Conservation (phyloP, 768 basidiomycete genomes). For the Coprinopsis sp. region DNA sequence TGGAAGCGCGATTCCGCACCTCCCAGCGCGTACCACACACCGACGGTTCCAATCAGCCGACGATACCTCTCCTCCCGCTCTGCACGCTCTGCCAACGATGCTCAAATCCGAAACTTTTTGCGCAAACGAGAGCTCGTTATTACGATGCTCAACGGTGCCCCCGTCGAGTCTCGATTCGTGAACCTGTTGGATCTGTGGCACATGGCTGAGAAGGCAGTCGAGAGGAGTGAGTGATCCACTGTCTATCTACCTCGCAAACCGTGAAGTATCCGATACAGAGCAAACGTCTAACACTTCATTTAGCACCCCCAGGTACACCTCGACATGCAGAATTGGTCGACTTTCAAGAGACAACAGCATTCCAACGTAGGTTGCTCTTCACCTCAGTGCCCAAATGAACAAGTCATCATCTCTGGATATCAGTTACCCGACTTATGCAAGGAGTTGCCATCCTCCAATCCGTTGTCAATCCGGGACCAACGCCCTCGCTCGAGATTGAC, state of each 20-base stretch:
- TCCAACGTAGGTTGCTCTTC: neutral
- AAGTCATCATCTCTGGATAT: neutral
- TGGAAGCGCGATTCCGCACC: too few species aligned
- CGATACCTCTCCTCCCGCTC: too few species aligned
- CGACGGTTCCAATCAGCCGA: too few species aligned
- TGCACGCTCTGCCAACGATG: too few species aligned
- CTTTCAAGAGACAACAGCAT: neutral
- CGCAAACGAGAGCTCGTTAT: neutral
- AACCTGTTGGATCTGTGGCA: conserved; percentile 19
- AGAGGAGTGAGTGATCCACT: conserved; percentile 11
- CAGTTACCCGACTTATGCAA: neutral
- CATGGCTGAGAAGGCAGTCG: conserved; percentile 15
- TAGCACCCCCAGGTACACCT: conserved; percentile 6
- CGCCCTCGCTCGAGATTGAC: neutral
- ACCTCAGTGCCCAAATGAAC: neutral
- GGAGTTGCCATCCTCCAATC: neutral
- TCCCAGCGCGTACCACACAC: too few species aligned
- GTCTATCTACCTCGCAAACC: neutral
- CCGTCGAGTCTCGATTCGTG: conserved; percentile 12
- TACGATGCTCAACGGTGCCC: neutral
- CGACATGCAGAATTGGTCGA: neutral
- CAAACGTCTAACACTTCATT: too few species aligned
- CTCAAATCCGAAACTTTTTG: neutral
- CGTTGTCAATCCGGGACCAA: neutral
- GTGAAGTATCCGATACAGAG: neutral